phyloP scores from a whole-genome alignment of 768 basidiomycete species.

The Tylopilus rubrobrunneus region DNA sequence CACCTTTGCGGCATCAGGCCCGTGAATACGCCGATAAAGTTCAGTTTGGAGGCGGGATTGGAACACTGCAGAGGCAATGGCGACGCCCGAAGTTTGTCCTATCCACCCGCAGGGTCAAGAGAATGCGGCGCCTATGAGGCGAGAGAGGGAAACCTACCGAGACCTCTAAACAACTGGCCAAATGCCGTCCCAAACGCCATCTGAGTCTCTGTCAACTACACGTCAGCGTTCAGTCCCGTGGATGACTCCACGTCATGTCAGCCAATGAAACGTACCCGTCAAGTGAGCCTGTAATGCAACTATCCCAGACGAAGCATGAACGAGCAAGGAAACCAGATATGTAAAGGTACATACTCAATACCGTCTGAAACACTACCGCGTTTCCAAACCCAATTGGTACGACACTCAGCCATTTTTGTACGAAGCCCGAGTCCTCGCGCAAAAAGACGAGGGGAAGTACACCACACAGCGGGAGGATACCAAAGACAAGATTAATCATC shows the following conservation, averaged over 20 bases:
- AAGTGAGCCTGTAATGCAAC: constrained; percentile 2
- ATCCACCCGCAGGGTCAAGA: background rate
- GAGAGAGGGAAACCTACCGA: constrained; percentile 9
- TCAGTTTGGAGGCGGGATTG: constrained; percentile 16
- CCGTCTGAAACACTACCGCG: constrained; percentile 7
- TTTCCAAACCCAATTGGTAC: constrained; percentile 1
- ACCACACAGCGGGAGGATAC: constrained; percentile 44
- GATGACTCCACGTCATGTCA: background rate
- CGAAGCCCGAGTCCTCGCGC: constrained; percentile 20
- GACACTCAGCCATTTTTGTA: constrained; percentile 21
- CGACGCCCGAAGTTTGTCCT: constrained; percentile 23
- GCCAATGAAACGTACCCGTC: background rate
- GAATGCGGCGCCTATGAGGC: too few relatives aligned
- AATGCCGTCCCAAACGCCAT: constrained; percentile 25
- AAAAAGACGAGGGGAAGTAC: constrained; percentile 34
- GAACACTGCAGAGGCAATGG: constrained; percentile 21
- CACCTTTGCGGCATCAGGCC: constrained; percentile 10
- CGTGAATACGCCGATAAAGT: constrained; percentile 13
- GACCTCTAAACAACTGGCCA: constrained; percentile 20
- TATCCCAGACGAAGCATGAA: background rate
- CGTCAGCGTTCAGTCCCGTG: background rate
- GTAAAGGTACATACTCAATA: background rate
- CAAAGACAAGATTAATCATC: constrained; percentile 44
- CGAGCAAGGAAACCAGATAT: background rate
- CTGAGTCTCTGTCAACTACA: constrained; percentile 9